Evolutionary conservation across 2,329 filamentous ascomycete species (phyloP), one percentile per base, ranked within the genome.

Genomic region (Diaporthe sp.): DNA sequence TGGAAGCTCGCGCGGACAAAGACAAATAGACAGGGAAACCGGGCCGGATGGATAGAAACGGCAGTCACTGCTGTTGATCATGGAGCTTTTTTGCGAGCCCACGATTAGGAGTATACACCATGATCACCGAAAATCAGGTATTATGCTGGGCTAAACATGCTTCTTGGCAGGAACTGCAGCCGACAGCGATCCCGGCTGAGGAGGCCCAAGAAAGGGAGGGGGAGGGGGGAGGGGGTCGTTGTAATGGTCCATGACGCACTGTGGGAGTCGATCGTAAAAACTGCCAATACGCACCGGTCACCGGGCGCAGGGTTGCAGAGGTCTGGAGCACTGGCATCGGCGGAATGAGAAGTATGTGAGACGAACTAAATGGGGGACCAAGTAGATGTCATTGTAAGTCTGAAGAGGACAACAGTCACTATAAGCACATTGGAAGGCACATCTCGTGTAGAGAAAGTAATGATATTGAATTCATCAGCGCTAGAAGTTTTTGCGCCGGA

Each of bases 361-460:
- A 19, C 4, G 22, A 3, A 17, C 6, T 5, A 35, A 50, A 3
- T 22, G 19, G n/a, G 44, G 19, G 19, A 4, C 6, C 19, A 8
- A 3, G 19, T 22, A 22, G 2, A 44, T 42, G 42, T n/a, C 17
- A 19, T 10, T 47, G 7, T 8, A 8, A 2, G 8, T 0, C 7
- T n/a, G 7, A 8, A 6, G 19, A 47, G 19, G 4, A n/a, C 4
- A 22, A 1, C 2, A 1, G 9, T 55, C 51, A 55, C 27, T 32
- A 7, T n/a, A 2, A 7, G 27, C 27, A 47, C 1, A 44, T 15
- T 44, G 6, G 8, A 10, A 6, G 9, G 2, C 5, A 53, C 5
- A 4, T 0, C 1, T 3, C 32, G 32, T 50, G 1, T 4, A 25
- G 6, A 9, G 13, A 35, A 7, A 0, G 30, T 25, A 19, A 44